Evolutionary conservation across 2,329 filamentous ascomycete genomes (phyloP).

Genomic region (Rhynchosporium agropyri): DNA sequence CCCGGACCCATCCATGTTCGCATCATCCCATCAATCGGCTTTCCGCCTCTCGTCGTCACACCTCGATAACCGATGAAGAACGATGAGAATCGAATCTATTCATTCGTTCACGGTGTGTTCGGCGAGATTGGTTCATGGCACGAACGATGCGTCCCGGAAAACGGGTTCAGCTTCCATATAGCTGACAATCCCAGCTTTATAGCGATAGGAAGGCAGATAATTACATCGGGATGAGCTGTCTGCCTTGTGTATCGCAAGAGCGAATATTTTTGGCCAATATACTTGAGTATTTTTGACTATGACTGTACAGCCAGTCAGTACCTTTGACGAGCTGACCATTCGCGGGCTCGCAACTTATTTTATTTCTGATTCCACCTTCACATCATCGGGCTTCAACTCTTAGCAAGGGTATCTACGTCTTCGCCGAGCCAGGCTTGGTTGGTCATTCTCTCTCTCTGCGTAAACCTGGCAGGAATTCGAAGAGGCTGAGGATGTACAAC

Average conservation of each 20-base stretch:
- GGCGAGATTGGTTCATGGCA: not conserved
- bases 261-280: no score
- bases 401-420: not conserved
- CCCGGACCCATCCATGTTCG: not conserved
- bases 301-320: no score
- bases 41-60: not conserved
- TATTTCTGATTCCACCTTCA: not conserved
- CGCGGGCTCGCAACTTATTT: not conserved
- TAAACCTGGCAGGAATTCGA: not conserved
- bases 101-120: not conserved
- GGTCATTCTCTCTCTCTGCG: conserved; percentile 1
- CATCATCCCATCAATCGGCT: not conserved
- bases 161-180: not conserved
- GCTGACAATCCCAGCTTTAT: not conserved
- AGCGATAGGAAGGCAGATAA: no score
- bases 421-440: not conserved
- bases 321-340: no score
- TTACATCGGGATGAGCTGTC: no score
- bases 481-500: not conserved
- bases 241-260: no score
- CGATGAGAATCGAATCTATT: not conserved
- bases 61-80: not conserved
- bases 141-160: conserved; percentile 4
- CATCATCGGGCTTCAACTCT: no score
- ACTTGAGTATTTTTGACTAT: no score